Evolutionary conservation across 164 flowering plant genomes (phyloP).

Genomic region (Aristolochia contorta): DNA sequence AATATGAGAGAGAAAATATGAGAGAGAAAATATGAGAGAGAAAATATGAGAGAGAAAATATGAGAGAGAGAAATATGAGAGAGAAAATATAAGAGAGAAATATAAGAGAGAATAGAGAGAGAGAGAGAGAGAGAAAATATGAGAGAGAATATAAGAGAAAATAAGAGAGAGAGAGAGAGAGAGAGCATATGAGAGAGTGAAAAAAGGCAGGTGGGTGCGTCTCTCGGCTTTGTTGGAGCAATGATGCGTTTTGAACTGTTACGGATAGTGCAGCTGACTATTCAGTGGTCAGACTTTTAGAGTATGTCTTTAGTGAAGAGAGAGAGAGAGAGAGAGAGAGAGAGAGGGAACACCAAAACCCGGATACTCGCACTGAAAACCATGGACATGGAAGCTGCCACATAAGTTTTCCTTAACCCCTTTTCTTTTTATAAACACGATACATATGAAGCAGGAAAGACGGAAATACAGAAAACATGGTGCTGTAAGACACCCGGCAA

Average conservation of each 20-base stretch:
- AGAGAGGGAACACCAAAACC: too few relatives aligned
- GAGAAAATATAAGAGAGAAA: too few relatives aligned
- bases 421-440: too few relatives aligned
- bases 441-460: too few relatives aligned
- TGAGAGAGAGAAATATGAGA: too few relatives aligned
- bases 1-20: too few relatives aligned
- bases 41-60: too few relatives aligned
- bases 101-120: too few relatives aligned
- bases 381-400: not conserved
- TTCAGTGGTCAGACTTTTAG: conserved; percentile 7
- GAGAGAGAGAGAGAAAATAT: conserved; percentile 5
- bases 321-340: not conserved
- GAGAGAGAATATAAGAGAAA: not conserved
- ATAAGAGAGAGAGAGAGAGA: conserved; percentile 5
- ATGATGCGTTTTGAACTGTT: conserved; percentile 7
- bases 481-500: too few relatives aligned
- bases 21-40: too few relatives aligned
- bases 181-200: not conserved
- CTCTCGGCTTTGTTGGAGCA: conserved; percentile 1
- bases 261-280: conserved; percentile 13
- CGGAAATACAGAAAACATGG: too few relatives aligned
- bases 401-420: not conserved
- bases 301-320: conserved; percentile 5
- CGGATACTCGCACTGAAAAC: conserved; percentile 1
- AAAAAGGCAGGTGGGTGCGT: not conserved